Base-by-base conservation (phyloP, 2,329 filamentous ascomycete genomes). In the Arthrinium phaeospermum region DNA sequence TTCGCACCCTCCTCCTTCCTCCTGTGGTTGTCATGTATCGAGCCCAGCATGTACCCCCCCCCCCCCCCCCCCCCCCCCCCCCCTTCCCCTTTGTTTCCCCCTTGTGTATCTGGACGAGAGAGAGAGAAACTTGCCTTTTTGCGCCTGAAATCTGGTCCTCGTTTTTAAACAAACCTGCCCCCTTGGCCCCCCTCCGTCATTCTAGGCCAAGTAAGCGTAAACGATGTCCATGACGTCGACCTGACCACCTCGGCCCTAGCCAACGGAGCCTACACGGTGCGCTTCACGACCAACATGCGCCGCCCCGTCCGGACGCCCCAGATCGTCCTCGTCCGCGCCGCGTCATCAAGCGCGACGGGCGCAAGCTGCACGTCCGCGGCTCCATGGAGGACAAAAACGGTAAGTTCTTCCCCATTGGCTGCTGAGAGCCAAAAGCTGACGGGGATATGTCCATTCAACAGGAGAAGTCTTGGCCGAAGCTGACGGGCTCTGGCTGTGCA, bases 361-460 rank as follows among this genome's bases (percentile, higher is more conserved):
- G 76, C 45, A 79, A 78, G 74, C 57, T 80, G 27, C 73, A 70
- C 3, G 68, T 77, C 1, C 72, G 71, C 41, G 78, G 77, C 34
- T 75, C 73, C 34, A 75, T 80, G 67, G 78, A 78, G 64, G 78
- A 80, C 71, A 76, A 76, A 49, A 71, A 80, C 45, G 79, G 78
- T 77, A 24, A 73, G 76, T 47, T 45, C 16, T 27, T 67, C 19
- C 41, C 45, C n/a, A 12, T 44, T 46, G 5, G 49, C 14, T 64
- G 0, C 44, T n/a, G 27, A 12, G 73, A 27, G 75, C 7, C 13
- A n/a, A n/a, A 69, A 51, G 37, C 47, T 51, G 8, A 57, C 27
- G 16, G 30, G 14, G 12, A 1, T 12, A n/a, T 19, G 1, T 57
- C 13, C 45, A 53, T 37, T 37, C 27, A 30, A 37, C 30, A 77